Evolutionary conservation across 140 eudicot species (phyloP), one percentile per base, ranked within the genome.

Genomic region (Senecio squalidus): DNA sequence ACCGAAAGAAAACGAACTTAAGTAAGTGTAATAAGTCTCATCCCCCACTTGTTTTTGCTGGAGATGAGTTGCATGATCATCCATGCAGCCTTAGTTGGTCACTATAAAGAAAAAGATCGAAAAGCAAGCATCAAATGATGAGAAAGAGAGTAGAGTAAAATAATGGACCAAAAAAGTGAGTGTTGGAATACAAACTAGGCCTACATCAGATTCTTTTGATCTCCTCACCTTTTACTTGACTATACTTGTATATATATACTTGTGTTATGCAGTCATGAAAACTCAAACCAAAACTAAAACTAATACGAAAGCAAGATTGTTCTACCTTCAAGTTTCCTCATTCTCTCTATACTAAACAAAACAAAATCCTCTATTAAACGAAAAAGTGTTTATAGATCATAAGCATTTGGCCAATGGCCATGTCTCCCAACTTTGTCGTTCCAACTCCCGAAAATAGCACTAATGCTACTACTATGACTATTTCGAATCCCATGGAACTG

Each of bases 381-480:
- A 28, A 64, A 45, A 34, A 25, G 28, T 58, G n/a, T 68, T 62
- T 55, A 56, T 17, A 51, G 67, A 51, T 58, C 58, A 50, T 46
- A 43, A 21, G 55, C 55, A 69, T 64, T 68, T 58, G 61, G 53
- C 55, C 50, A 48, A 64, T 62, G 64, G 77, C 76, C 77, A 85
- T 76, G 85, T 57, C 89, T 36, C 75, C 75, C 63, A 71, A 68
- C 64, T 73, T 79, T n/a, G 78, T 80, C 4, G 84, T 57, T 54
- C 94, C 89, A 15, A 83, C 86, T 57, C 80, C 84, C 36, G 83
- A 86, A 67, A 51, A 58, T 60, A 34, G 48, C 62, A 30, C 47
- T 11, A 23, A 33, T 13, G 11, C 68, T 26, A 7, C 56, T 20
- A 24, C 67, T 20, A 25, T 49, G 26, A 36, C 68, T 36, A 29